Conservation (phyloP, 805 yeast species). For the Metschnikowia anglica region DNA sequence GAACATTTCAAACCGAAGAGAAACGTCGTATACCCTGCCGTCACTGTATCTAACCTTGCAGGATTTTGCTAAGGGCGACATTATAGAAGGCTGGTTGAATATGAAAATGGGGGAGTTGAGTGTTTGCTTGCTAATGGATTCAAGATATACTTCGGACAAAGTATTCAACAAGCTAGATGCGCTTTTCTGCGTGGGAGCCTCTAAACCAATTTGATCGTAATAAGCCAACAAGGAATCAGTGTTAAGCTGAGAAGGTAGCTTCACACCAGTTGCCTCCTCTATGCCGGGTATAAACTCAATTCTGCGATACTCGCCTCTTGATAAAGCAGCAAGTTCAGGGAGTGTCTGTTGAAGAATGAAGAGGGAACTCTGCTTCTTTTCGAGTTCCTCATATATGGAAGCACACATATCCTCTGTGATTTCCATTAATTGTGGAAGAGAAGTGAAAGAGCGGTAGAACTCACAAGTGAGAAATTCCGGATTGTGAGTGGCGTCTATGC, state of each 20-base stretch:
- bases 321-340: constrained; percentile 18
- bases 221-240: constrained; percentile 43
- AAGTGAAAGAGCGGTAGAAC: constrained; percentile 73
- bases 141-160: constrained; percentile 61
- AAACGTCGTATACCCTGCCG: constrained; percentile 38
- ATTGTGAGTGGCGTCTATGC: constrained; percentile 88
- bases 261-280: constrained; percentile 50
- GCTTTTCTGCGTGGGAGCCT: constrained; percentile 41
- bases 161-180: constrained; percentile 64
- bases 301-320: constrained; percentile 22
- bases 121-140: constrained; percentile 49
- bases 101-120: constrained; percentile 63
- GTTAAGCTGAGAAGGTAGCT: constrained; percentile 47
- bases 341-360: constrained; percentile 20
- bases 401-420: constrained; percentile 60
- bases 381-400: constrained; percentile 36
- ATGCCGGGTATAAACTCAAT: constrained; percentile 69
- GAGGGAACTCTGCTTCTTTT: constrained; percentile 9
- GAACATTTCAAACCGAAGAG: constrained; percentile 82
- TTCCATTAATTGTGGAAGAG: constrained; percentile 62
- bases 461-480: constrained; percentile 93
- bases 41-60: constrained; percentile 27
- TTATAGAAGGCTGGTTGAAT: constrained; percentile 74
- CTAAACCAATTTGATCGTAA: constrained; percentile 36
- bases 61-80: constrained; percentile 90